These are phyloP conservation scores for Plasmodium gaboni DNA, from an alignment of 169 alveolate genomes.

Conservation along the genomic window DNA sequence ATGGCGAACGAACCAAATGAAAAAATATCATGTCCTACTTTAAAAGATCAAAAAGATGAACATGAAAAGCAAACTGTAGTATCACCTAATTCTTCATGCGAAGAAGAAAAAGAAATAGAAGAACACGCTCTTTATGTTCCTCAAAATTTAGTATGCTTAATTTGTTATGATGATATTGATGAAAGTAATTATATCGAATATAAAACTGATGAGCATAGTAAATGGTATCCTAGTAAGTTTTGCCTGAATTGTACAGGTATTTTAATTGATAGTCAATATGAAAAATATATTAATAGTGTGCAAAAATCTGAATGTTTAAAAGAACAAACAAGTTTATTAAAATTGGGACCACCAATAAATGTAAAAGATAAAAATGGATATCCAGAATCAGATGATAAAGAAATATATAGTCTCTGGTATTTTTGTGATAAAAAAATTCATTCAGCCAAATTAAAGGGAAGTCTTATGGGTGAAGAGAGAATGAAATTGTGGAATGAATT, in stretches of 20 bases:
- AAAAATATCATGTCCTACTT: too few relatives aligned
- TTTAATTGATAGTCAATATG: constrained; percentile 82
- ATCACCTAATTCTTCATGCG: too few relatives aligned
- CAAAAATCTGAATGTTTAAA: constrained; percentile 83
- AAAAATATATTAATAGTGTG: constrained; percentile 83
- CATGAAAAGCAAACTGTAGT: background rate
- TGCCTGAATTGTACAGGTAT: constrained; percentile 78
- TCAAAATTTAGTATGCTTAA: constrained; percentile 70
- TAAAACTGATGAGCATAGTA: constrained; percentile 67
- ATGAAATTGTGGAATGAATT: constrained; percentile 78
- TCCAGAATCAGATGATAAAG: constrained; percentile 84
- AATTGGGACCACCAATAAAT: constrained; percentile 88
- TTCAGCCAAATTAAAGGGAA: constrained; percentile 85
- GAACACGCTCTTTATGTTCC: constrained; percentile 57
- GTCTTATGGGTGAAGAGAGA: constrained; percentile 84
- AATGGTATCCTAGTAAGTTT: constrained; percentile 79
- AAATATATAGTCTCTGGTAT: constrained; percentile 82
- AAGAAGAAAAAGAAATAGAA: background rate
- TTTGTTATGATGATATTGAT: constrained; percentile 81
- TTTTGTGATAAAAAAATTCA: constrained; percentile 68
- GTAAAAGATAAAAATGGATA: constrained; percentile 85
- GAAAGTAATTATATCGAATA: constrained; percentile 79
- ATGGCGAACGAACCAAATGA: too few relatives aligned
- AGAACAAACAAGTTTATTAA: constrained; percentile 82
- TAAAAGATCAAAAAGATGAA: background rate